phyloP scores from a whole-genome alignment of 306 rosid genomes.

The Vachellia pachyceras region DNA sequence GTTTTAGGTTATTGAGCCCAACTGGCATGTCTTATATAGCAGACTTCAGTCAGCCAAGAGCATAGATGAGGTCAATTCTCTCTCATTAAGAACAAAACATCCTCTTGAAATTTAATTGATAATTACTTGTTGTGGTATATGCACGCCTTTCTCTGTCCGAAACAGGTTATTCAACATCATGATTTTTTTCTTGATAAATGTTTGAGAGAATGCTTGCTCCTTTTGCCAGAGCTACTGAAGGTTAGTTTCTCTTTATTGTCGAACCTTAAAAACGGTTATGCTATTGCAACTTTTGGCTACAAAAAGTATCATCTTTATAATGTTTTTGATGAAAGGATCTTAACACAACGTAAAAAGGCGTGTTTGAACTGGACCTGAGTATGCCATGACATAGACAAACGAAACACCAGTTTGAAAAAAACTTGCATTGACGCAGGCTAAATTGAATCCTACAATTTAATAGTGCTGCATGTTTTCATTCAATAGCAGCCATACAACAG shows the following conservation, averaged over 20 bases:
- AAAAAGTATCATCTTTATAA: not conserved
- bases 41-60: slow-evolving; percentile 90
- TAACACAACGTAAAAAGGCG: too few relatives aligned
- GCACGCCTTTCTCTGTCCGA: slow-evolving; percentile 38
- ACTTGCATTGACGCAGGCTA: not conserved
- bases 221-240: slow-evolving; percentile 89
- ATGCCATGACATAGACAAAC: slow-evolving; percentile 1
- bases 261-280: not conserved
- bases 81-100: slow-evolving; percentile 2
- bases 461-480: not conserved
- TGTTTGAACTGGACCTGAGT: too few relatives aligned
- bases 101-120: slow-evolving; percentile 25
- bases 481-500: not conserved
- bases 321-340: not conserved
- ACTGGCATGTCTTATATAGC: slow-evolving; percentile 91
- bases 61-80: slow-evolving; percentile 80
- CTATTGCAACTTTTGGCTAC: slow-evolving; percentile 3
- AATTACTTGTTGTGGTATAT: slow-evolving; percentile 14
- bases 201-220: slow-evolving; percentile 92
- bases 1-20: slow-evolving; percentile 91
- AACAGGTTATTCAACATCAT: slow-evolving; percentile 95
- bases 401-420: not conserved
- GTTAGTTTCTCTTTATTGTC: slow-evolving; percentile 52
- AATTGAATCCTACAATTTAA: not conserved
- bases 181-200: slow-evolving; percentile 95